These are phyloP conservation scores for Boletales sp. DNA, from an alignment of 768 basidiomycete species.

Conservation along the genomic window DNA sequence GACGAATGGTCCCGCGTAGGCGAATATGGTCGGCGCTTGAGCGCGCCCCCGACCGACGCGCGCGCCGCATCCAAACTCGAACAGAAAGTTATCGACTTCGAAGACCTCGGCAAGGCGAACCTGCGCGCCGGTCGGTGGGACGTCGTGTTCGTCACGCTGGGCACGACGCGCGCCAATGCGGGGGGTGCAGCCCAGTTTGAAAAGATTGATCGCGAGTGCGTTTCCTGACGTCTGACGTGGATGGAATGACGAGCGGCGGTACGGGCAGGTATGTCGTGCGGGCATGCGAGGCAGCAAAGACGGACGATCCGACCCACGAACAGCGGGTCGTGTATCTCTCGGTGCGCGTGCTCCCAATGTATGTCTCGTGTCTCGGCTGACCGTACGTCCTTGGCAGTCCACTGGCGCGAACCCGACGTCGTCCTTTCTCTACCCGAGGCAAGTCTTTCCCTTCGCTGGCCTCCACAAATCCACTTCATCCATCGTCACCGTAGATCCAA, in stretches of 20 bases:
- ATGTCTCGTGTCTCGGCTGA: slow-evolving; percentile 12
- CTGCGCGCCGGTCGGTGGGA: slow-evolving; percentile 63
- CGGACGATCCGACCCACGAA: slow-evolving; percentile 37
- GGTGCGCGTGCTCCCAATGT: slow-evolving; percentile 32
- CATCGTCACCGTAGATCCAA: slow-evolving; percentile 49
- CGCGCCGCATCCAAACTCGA: slow-evolving; percentile 55
- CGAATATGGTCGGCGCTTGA: slow-evolving; percentile 68
- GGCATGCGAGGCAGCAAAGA: slow-evolving; percentile 63
- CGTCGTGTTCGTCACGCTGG: slow-evolving; percentile 72
- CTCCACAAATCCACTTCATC: no score
- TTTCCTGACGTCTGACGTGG: no score
- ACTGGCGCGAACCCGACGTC: slow-evolving; percentile 47
- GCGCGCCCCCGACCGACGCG: slow-evolving; percentile 35
- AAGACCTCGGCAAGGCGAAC: slow-evolving; percentile 52
- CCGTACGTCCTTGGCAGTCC: slow-evolving; percentile 32
- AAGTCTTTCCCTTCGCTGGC: not conserved
- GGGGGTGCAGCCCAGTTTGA: slow-evolving; percentile 66
- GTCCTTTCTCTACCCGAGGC: slow-evolving; percentile 51
- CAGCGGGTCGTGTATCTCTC: slow-evolving; percentile 74
- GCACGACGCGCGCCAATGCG: slow-evolving; percentile 58
- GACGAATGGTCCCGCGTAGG: slow-evolving; percentile 54
- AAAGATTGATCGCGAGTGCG: slow-evolving; percentile 75
- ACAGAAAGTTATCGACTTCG: slow-evolving; percentile 67
- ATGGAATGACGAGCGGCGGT: no score
- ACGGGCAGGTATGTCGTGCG: slow-evolving; percentile 64